Conservation (phyloP, 106 monocot species). For the Acorus calamus region DNA sequence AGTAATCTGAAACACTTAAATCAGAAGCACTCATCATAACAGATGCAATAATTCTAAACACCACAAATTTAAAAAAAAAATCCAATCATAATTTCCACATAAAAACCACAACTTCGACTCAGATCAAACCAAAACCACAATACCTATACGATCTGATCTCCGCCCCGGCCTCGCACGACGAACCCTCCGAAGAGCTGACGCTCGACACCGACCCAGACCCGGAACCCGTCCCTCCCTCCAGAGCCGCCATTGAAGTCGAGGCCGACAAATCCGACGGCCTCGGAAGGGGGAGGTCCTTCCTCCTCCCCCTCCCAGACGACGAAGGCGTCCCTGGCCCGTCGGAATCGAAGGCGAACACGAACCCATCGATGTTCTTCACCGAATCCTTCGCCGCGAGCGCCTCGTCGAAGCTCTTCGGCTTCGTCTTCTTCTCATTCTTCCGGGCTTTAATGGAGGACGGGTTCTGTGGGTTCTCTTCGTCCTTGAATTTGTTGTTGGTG, state of each 20-base stretch:
- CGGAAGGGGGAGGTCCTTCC: conserved; percentile 36
- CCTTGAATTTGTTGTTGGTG: neutral
- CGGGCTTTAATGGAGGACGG: neutral
- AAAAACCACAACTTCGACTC: neutral
- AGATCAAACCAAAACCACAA: neutral
- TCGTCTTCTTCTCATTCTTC: conserved; percentile 6
- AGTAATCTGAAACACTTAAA: neutral
- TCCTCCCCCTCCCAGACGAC: neutral
- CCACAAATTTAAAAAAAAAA: neutral
- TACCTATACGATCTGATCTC: conserved; percentile 60
- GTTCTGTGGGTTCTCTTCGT: neutral
- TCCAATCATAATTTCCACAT: neutral
- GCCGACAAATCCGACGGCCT: conserved; percentile 21
- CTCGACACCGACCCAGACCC: conserved; percentile 48
- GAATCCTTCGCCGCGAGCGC: neutral
- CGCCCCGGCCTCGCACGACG: conserved; percentile 33
- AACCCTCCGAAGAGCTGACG: conserved; percentile 45
- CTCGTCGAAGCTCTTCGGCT: conserved; percentile 29
- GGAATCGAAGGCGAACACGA: conserved; percentile 8
- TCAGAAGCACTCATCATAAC: neutral
- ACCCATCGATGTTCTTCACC: neutral
- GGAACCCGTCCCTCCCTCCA: conserved; percentile 10
- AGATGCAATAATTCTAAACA: neutral
- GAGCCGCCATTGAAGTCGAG: too few species aligned
- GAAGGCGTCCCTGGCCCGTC: neutral